Evolutionary conservation across 768 basidiomycete species (phyloP), one percentile per base, ranked within the genome.

Genomic region (Mycena pura): DNA sequence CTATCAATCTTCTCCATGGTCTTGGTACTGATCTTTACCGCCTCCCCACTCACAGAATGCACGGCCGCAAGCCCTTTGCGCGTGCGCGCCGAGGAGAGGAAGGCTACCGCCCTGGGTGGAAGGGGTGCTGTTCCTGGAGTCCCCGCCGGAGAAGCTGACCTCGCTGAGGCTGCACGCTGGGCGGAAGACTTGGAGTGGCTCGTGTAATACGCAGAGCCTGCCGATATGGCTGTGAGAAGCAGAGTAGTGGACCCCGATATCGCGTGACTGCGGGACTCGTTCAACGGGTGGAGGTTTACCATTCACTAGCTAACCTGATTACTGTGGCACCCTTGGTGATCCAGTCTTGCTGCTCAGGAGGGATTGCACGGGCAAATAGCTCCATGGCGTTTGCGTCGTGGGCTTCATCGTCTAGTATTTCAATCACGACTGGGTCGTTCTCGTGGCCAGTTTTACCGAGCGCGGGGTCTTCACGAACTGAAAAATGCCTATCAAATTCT

Each of bases 271-370:
- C 7, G 57, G 36, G 53, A 22, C 15, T 14, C 44, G 36, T 43
- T 29, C 11, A 28, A 15, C 41, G 51, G 47, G 15, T 50, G 27
- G 11, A 19, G 8, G 34, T 17, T 21, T n/a, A 41, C 29, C 39
- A 31, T 39, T 21, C 38, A 7, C 15, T 27, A 21, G 22, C 81
- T 40, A 71, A 88, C 89, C 89, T 90, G 57, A 89, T 77, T 24
- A 86, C 73, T 21, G 83, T 82, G 2, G 89, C 88, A 21, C 86
- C 81, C 65, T 78, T 80, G 9, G 83, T 84, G 41, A 93, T 80
- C 86, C 86, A 88, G 70, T 91, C 86, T 70, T 85, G 81, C 64
- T 92, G 84, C 24, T 89, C 87, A 15, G 86, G 82, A 22, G 86
- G 86, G 1, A 92, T 81, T 9, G 83, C 81, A 39, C 82, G 77